Evolutionary conservation across 306 rosid genomes (phyloP).

Genomic region (Canavalia ensiformis): DNA sequence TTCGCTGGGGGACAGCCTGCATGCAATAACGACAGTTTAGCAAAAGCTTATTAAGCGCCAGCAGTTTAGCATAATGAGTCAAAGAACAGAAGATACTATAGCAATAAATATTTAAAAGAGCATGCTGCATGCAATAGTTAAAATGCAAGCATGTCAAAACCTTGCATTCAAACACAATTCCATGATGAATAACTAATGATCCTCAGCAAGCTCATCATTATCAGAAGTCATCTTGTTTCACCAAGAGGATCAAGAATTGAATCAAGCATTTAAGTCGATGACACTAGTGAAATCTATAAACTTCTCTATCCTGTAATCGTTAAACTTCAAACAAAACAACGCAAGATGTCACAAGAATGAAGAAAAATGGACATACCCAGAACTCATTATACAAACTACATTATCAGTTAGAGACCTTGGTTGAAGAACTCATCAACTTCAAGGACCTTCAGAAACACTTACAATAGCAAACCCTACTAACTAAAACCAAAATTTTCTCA

Average conservation of each 20-base stretch:
- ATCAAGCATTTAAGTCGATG: background rate
- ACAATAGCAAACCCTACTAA: conserved; percentile 15
- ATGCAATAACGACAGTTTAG: conserved; percentile 38
- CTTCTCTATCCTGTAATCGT: background rate
- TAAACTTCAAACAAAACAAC: background rate
- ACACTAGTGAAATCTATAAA: conserved; percentile 16
- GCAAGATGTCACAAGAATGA: background rate
- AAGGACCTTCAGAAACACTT: conserved; percentile 34
- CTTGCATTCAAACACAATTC: conserved; percentile 21
- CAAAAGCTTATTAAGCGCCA: background rate
- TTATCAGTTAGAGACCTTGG: conserved; percentile 22
- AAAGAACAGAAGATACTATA: conserved; percentile 6
- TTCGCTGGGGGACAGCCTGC: conserved; percentile 57
- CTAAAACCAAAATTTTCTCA: conserved; percentile 28
- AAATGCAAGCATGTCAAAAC: conserved; percentile 38
- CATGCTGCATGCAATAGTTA: conserved; percentile 21
- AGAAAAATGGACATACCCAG: conserved; percentile 15
- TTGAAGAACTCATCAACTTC: conserved; percentile 30
- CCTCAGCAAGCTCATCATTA: conserved; percentile 28
- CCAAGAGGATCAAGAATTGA: conserved; percentile 23
- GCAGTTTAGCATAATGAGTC: conserved; percentile 13
- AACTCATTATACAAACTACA: conserved; percentile 28
- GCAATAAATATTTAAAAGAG: conserved; percentile 2
- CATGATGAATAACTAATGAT: conserved; percentile 7
- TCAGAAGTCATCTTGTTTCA: background rate